Evolutionary conservation across 1,139 yeast genomes (phyloP), one percentile per base, ranked within the genome.

Genomic region (Suhomyces panamericanus): DNA sequence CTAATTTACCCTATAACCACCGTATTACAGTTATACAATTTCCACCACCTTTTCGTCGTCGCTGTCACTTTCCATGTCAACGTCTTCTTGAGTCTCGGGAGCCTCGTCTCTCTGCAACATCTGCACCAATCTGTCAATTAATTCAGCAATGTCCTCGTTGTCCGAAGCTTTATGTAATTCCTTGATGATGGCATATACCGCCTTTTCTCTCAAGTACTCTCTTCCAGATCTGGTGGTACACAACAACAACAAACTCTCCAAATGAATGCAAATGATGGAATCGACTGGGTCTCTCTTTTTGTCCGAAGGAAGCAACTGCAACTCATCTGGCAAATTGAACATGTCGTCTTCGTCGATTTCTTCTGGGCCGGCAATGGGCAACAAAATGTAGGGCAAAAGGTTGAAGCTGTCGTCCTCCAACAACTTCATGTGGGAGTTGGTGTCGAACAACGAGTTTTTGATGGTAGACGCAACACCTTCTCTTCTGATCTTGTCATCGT

Each of bases 401-500:
- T 91, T 88, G 48, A 89, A 81, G 15, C 76, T 71, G 41, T 78
- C 82, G 55, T 87, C 85, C 11, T 66, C 70, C 32, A 89, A 65
- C 39, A 93, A 70, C 32, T 63, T 65, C 56, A 69, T 68, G 59
- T 93, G 98, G 35, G 79, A 67, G 36, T 83, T 78, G 3, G 88
- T 74, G 60, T 91, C 96, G 59, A 93, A 93, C 42, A 91, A 70
- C 0, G 95, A 80, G 66, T 93, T 93, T 61, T 93, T 93, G 54
- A 93, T 87, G 5, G 96, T 87, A 2, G 96, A 86, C 1, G 96
- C 96, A 40, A 89, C 93, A 57, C 96, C 98, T 62, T 86, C 91
- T 64, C 98, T 79, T 70, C 98, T 82, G 30, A 82, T 80, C 56
- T 81, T 83, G 16, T 88, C 77, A 53, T 85, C 91, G 56, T 83